Evolutionary conservation across 1,139 yeast genomes (phyloP), one percentile per base, ranked within the genome.

Genomic region (Protomyces inundatus): DNA sequence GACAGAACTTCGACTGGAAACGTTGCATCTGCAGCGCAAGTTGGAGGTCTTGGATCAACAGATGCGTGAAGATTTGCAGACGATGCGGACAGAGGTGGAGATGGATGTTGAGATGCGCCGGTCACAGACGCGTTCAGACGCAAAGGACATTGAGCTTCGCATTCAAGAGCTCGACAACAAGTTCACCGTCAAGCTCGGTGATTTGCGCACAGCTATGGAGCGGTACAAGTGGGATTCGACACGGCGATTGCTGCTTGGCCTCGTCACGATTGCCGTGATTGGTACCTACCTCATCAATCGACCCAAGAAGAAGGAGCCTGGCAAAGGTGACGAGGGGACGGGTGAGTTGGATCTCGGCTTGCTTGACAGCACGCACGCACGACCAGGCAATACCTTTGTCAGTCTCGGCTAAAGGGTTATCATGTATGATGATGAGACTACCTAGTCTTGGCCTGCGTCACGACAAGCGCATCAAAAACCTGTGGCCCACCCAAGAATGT

Each of bases 51-150:
- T 89, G 54, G 84, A 87, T 65, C 97, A 91, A 71, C 96, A 88
- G 71, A 78, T 90, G 59, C 85, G 85, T 67, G 90, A 87, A 67
- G 82, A 84, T 67, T 81, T 87, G 66, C 82, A 88, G 72, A 82
- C 84, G 66, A 73, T 81, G 70, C 83, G 83, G 66, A 88, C 90
- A 70, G 93, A 90, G 68, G 82, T 90, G 45, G 89, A 87, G 72
- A 90, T 93, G 71, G 90, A 90, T 16, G 81, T 90, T 61, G 87
- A 89, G 73, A 96, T 91, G 71, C 93, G 91, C 69, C 88, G 87
- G 71, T 88, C 89, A 67, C 90, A 89, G 67, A 90, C 90, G 67
- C 87, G 95, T 1, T 81, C 88, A 45, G 84, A 86, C 68, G 88
- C 89, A 55, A 87, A 87, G 71, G 79, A 81, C 58, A 80, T 89